These are phyloP conservation scores for Panicum virgatum DNA, from an alignment of 202 grass and related monocot species.

Conservation along the genomic window DNA sequence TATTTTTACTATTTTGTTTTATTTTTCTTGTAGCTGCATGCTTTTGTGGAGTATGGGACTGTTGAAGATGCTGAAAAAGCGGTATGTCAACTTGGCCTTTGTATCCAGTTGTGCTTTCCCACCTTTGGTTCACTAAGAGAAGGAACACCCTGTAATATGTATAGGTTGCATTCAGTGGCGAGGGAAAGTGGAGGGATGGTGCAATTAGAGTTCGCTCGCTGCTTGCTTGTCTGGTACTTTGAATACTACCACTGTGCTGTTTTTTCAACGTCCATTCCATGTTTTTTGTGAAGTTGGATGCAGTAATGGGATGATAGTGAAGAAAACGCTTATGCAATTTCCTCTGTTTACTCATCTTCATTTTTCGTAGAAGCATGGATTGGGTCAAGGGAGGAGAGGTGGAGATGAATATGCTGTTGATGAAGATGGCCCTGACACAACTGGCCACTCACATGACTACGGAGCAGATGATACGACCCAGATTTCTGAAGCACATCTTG, in stretches of 20 bases:
- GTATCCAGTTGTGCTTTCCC: neutral
- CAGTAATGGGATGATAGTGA: neutral
- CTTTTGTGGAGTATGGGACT: constrained; percentile 74
- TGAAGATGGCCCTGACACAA: constrained; percentile 56
- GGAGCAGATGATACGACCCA: constrained; percentile 41
- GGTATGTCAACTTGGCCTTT: constrained; percentile 41
- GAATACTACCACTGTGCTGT: constrained; percentile 27
- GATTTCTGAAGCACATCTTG: constrained; percentile 29
- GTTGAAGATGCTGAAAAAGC: constrained; percentile 76
- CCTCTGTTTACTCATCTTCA: constrained; percentile 3
- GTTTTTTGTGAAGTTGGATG: neutral
- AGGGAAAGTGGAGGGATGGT: constrained; percentile 62
- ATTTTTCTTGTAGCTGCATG: constrained; percentile 57
- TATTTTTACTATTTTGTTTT: neutral
- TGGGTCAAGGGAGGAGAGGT: constrained; percentile 52
- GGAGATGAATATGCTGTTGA: constrained; percentile 49
- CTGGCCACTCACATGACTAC: constrained; percentile 44
- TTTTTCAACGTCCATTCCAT: neutral
- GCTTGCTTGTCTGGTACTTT: constrained; percentile 60
- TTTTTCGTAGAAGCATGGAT: constrained; percentile 50
- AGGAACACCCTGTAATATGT: neutral
- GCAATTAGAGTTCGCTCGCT: constrained; percentile 59
- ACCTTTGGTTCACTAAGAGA: neutral
- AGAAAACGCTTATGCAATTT: neutral
- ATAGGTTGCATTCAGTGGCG: constrained; percentile 61